Evolutionary conservation across 2,329 filamentous ascomycete species (phyloP), one percentile per base, ranked within the genome.

Genomic region (Aureobasidium lini): DNA sequence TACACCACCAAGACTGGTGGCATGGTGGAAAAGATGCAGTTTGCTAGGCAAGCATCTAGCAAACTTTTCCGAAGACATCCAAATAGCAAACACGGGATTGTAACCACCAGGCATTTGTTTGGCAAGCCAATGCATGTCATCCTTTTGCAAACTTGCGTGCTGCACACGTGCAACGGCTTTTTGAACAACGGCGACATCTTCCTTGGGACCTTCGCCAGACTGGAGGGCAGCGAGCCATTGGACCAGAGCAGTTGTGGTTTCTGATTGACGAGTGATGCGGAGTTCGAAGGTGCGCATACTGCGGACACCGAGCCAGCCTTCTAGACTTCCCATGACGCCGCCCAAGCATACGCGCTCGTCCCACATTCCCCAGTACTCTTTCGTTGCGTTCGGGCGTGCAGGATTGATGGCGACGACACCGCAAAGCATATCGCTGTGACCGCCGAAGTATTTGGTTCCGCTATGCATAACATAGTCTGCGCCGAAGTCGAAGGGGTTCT

Each of bases 361-460:
- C 48, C 79, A 75, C 67, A 97, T 75, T 23, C 74, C 76, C 32
- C 71, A 70, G n/a, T 84, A 72, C 32, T 69, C 66, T 56, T 65
- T 68, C 62, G 70, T 65, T 87, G 87, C 89, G 4, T 77, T 77
- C 11, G 66, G 66, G 2, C 64, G 59, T 3, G 66, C 62, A 48
- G 75, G 75, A 28, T 81, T 77, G 6, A 91, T 82, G 0, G 84
- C 83, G 31, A 99, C 76, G 16, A 95, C 87, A 23, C 94, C 94
- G 69, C 89, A 95, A 6, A 97, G 83, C 81, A 97, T 81, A 74
- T 99, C 94, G 64, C 87, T 93, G 75, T 99, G 94, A 0, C 94
- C 94, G 18, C 94, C 94, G 65, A 99, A 84, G 74, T 97, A 99
- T 79, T 97, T 99, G 16, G 92, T 96, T 3, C 91, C 94, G 54